A percentile compares a stretch with the other conserved stretches of the same genome.
phyloP scores from a whole-genome alignment of 345 rosid genomes.

The Dimocarpus longan region DNA sequence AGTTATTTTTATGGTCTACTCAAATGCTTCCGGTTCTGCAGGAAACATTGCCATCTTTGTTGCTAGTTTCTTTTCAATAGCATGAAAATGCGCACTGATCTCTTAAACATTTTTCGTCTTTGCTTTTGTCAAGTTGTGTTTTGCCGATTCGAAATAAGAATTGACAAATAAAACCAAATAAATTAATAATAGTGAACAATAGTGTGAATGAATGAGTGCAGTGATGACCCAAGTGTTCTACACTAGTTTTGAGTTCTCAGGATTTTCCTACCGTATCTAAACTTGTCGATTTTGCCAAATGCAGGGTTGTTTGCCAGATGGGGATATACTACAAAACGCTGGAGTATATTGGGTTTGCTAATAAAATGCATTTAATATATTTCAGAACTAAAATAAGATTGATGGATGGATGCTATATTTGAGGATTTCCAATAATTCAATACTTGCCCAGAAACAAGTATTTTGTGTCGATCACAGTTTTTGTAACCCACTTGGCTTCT shows the following conservation, averaged over 20 bases:
- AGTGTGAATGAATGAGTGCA: not conserved
- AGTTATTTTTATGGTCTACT: not conserved
- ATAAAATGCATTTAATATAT: constrained; percentile 17
- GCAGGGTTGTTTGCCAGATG: constrained; percentile 27
- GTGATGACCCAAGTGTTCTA: not conserved
- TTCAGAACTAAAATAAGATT: constrained; percentile 5
- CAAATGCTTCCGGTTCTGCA: not conserved
- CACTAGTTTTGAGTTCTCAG: not conserved
- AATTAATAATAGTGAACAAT: not conserved
- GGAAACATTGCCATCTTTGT: not conserved
- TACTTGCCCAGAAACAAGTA: constrained; percentile 10
- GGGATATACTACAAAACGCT: constrained; percentile 10
- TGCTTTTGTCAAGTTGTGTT: not conserved
- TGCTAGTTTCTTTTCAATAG: not conserved
- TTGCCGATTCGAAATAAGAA: not conserved
- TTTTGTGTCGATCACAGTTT: constrained; percentile 8
- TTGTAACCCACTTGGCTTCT: constrained; percentile 16
- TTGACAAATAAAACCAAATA: not conserved
- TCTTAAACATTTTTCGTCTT: not conserved
- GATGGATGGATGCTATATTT: constrained; percentile 14
- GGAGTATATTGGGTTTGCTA: constrained; percentile 21
- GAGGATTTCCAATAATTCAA: not conserved
- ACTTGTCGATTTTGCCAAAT: not conserved
- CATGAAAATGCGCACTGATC: not conserved
- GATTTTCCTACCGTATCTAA: not conserved